Base-by-base conservation (phyloP, 768 basidiomycete species). In the Collybiopsis luxurians region DNA sequence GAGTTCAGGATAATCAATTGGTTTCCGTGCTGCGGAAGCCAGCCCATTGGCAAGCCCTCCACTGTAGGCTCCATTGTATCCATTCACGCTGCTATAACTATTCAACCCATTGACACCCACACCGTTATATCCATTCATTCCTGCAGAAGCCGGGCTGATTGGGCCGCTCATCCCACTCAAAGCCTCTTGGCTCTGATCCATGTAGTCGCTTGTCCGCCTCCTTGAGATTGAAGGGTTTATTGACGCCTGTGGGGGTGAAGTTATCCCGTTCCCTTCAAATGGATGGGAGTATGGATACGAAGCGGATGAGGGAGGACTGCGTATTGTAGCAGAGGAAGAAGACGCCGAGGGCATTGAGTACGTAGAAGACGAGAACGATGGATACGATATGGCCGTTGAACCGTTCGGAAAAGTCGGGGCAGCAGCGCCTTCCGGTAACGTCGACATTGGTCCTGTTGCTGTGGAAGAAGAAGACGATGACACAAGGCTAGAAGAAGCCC, bases 1-100 rank as follows among this genome's bases (percentile, higher is more conserved):
- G 12, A 94, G 74, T 61, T 88, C 83, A 4, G 94, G 93, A 64
- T 96, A 96, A 66, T 92, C 92, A 51, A 95, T 89, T 1, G 82
- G 70, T 2, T 80, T 51, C 0, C 36, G 50, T 36, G 50, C 69
- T 26, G 83, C 80, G 28, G 70, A 62, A 24, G 71, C 55, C 31
- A 36, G 11, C 12, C 30, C 27, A 23, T 49, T 49, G 17, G 4
- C 31, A 31, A 17, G 4, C 2, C 30, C 23, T 9, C n/a, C 48
- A 49, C 19, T 49, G 19, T 30, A 49, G 6, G 31, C 13, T 9
- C 36, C 24, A 15, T 27, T 51, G 50, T 51, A 51, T 13, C 50
- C 36, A 23, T 34, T 34, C 6, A 34, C 31, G 13, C 50, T 34
- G 40, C n/a, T 42, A 21, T 38, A 40, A 4, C 36, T 23, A 39